These are phyloP conservation scores for Kregervanrija delftensis DNA, from an alignment of 805 yeast genomes.

Conservation along the genomic window DNA sequence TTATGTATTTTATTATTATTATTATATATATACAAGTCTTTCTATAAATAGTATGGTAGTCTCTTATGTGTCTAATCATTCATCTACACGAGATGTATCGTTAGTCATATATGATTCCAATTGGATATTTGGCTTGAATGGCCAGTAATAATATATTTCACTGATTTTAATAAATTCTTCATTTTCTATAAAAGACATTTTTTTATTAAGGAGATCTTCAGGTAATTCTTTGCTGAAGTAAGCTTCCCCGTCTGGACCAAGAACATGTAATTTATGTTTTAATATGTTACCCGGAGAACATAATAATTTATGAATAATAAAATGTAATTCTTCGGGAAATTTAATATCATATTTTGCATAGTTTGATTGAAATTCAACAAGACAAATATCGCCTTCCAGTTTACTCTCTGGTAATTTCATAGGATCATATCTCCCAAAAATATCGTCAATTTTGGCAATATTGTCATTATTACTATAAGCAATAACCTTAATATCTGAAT, in stretches of 20 bases:
- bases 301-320: conserved; percentile 56
- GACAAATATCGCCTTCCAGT: conserved; percentile 19
- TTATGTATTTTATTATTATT: too few species aligned
- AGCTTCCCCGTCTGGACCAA: conserved; percentile 80
- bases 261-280: conserved; percentile 37
- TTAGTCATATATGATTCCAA: conserved; percentile 17
- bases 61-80: not conserved
- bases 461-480: conserved; percentile 33
- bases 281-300: conserved; percentile 35
- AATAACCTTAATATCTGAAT: conserved; percentile 49
- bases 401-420: conserved; percentile 18
- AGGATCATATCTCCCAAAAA: conserved; percentile 11
- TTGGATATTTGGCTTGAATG: conserved; percentile 58
- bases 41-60: too few species aligned
- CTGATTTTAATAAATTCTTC: conserved; percentile 51
- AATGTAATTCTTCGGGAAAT: conserved; percentile 55
- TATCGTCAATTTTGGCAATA: conserved; percentile 9
- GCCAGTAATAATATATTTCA: conserved; percentile 62
- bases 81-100: conserved; percentile 1
- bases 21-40: not conserved
- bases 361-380: conserved; percentile 27
- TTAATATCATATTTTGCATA: conserved; percentile 21
- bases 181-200: conserved; percentile 40
- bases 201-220: conserved; percentile 33
- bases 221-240: conserved; percentile 34